Conservation (phyloP, 2,329 filamentous ascomycete genomes). For the Penicillium sp. region DNA sequence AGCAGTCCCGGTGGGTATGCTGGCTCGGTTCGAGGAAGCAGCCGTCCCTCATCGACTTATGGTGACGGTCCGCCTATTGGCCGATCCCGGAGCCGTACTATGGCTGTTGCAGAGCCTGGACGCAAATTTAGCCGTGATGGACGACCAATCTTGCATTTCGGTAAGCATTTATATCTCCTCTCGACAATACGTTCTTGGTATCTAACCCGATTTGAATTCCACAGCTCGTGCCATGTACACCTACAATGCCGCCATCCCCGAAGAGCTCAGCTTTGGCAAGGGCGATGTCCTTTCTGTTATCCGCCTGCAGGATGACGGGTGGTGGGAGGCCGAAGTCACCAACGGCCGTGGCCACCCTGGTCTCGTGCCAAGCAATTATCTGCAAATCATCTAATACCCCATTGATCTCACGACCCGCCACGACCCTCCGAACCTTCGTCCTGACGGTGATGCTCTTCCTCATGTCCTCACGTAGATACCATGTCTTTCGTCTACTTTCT, state of each 20-base stretch:
- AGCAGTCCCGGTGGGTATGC: slow-evolving; percentile 29
- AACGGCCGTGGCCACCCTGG: slow-evolving; percentile 49
- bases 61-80: slow-evolving; percentile 50
- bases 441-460: slow-evolving; percentile 15
- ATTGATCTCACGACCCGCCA: slow-evolving; percentile 24
- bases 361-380: slow-evolving; percentile 65
- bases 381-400: slow-evolving; percentile 53
- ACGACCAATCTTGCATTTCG: slow-evolving; percentile 84
- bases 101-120: slow-evolving; percentile 68
- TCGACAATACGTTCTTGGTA: background rate
- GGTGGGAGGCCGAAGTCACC: slow-evolving; percentile 97
- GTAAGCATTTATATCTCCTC: slow-evolving; percentile 57
- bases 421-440: slow-evolving; percentile 19
- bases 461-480: slow-evolving; percentile 21
- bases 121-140: slow-evolving; percentile 81
- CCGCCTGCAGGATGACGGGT: slow-evolving; percentile 92
- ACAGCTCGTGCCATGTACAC: slow-evolving; percentile 88
- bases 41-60: slow-evolving; percentile 49
- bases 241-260: slow-evolving; percentile 91
- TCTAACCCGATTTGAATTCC: slow-evolving; percentile 17
- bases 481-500: slow-evolving; percentile 12
- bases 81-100: slow-evolving; percentile 71
- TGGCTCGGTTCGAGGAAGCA: slow-evolving; percentile 40
- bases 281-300: slow-evolving; percentile 87
- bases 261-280: slow-evolving; percentile 89